phyloP scores from a whole-genome alignment of 176 grass and related monocot genomes.

The Puya raimondii region DNA sequence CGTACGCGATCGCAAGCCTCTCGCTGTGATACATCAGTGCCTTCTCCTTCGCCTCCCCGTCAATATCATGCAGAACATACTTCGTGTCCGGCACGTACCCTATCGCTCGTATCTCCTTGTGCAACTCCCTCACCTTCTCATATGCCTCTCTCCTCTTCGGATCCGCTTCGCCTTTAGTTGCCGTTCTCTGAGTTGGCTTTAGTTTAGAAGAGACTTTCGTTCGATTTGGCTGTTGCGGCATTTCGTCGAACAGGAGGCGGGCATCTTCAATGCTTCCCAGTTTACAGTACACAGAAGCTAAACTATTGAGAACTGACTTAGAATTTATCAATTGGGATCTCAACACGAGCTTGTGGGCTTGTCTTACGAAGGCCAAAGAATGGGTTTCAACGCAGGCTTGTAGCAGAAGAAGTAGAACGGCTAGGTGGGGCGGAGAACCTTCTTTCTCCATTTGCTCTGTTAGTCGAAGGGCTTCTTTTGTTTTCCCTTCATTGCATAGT shows the following conservation, averaged over 20 bases:
- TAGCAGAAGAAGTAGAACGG: constrained; percentile 26
- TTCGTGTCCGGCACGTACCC: constrained; percentile 81
- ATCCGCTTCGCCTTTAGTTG: not conserved
- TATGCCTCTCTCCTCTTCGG: constrained; percentile 58
- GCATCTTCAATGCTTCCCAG: constrained; percentile 44
- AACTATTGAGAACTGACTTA: constrained; percentile 16
- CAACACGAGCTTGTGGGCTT: constrained; percentile 34
- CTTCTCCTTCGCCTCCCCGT: constrained; percentile 63
- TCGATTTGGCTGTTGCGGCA: not conserved
- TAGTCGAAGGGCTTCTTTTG: constrained; percentile 30
- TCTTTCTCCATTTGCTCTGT: constrained; percentile 35
- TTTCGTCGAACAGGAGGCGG: constrained; percentile 30
- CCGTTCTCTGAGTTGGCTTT: too few relatives aligned
- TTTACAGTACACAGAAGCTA: constrained; percentile 57
- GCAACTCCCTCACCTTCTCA: constrained; percentile 57
- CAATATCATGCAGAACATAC: constrained; percentile 66
- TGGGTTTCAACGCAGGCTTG: constrained; percentile 30
- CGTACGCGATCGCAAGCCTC: constrained; percentile 75
- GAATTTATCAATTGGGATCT: constrained; percentile 3
- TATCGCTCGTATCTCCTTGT: constrained; percentile 51
- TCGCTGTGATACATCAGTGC: constrained; percentile 95
- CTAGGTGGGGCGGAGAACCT: constrained; percentile 3
- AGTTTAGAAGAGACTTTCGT: not conserved
- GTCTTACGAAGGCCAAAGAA: constrained; percentile 38
- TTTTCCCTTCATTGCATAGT: constrained; percentile 20